Percentiles rank a stretch among this genome's conserved stretches.
These are phyloP conservation scores for Tribonema minus DNA, from an alignment of 108 stramenopile species.

Conservation along the genomic window DNA sequence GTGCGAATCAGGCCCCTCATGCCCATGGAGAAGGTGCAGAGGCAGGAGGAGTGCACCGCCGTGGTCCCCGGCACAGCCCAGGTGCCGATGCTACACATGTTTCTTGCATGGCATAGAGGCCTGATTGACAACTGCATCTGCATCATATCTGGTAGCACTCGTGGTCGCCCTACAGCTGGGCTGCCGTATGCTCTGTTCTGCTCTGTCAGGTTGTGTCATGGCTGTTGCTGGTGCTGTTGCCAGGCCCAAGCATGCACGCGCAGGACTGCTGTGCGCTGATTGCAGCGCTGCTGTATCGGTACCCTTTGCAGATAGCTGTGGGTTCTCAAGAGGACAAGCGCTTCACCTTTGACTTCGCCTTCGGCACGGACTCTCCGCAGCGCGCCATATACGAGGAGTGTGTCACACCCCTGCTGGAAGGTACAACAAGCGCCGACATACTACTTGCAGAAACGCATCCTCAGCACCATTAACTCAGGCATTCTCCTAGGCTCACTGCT, in stretches of 20 bases:
- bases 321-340: conserved; percentile 15
- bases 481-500: not conserved
- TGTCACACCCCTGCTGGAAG: conserved; percentile 31
- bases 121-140: too few relatives aligned
- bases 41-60: conserved; percentile 18
- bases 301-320: conserved; percentile 18
- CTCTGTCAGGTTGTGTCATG: too few relatives aligned
- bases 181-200: too few relatives aligned
- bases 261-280: too few relatives aligned
- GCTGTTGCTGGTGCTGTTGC: too few relatives aligned
- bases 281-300: too few relatives aligned
- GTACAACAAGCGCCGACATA: not conserved
- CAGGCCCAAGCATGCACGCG: too few relatives aligned
- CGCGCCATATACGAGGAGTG: conserved; percentile 33
- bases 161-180: too few relatives aligned
- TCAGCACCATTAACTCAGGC: not conserved
- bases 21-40: conserved; percentile 25
- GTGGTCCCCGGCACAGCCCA: too few relatives aligned
- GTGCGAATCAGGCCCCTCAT: conserved; percentile 35
- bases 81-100: too few relatives aligned
- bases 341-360: conserved; percentile 37
- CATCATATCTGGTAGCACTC: too few relatives aligned
- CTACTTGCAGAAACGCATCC: not conserved
- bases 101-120: too few relatives aligned
- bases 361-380: conserved; percentile 24